Evolutionary conservation across 176 grass and related monocot genomes (phyloP).

Genomic region (Oropetium thomaeum): DNA sequence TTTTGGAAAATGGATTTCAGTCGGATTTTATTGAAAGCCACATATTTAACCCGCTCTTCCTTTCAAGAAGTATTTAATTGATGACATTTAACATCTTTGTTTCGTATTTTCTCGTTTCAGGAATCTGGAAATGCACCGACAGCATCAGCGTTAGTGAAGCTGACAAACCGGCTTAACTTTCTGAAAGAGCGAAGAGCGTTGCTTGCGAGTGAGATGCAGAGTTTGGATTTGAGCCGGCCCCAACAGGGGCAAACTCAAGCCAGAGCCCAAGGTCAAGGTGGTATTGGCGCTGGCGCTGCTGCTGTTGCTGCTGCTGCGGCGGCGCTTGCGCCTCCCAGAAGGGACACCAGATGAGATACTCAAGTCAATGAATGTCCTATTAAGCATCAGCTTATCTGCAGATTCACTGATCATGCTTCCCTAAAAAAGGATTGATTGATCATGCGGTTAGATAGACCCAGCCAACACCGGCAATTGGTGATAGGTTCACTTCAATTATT

Average conservation of each 20-base stretch:
- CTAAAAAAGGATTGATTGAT: too few species aligned
- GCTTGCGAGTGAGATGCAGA: conserved; percentile 68
- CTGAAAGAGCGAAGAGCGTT: conserved; percentile 83
- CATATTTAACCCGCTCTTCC: background rate
- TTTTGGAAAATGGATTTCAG: background rate
- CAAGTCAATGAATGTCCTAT: too few species aligned
- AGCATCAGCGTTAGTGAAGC: conserved; percentile 55
- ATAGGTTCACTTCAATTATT: background rate
- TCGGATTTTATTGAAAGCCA: too few species aligned
- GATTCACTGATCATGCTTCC: background rate
- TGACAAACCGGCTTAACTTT: conserved; percentile 84
- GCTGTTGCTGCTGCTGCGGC: background rate
- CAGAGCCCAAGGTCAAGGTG: background rate
- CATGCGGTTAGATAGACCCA: too few species aligned
- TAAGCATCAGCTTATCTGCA: background rate
- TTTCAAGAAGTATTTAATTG: background rate
- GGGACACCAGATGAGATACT: background rate
- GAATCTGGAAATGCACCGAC: conserved; percentile 43
- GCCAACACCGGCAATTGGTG: too few species aligned
- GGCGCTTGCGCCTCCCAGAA: background rate
- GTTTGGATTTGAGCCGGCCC: conserved; percentile 42
- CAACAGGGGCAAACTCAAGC: background rate
- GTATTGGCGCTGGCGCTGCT: background rate
- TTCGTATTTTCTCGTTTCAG: conserved; percentile 30
- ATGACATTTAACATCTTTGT: background rate